These are phyloP conservation scores for Moesziomyces antarcticus DNA, from an alignment of 1,284 basidiomycete genomes.

Conservation along the genomic window DNA sequence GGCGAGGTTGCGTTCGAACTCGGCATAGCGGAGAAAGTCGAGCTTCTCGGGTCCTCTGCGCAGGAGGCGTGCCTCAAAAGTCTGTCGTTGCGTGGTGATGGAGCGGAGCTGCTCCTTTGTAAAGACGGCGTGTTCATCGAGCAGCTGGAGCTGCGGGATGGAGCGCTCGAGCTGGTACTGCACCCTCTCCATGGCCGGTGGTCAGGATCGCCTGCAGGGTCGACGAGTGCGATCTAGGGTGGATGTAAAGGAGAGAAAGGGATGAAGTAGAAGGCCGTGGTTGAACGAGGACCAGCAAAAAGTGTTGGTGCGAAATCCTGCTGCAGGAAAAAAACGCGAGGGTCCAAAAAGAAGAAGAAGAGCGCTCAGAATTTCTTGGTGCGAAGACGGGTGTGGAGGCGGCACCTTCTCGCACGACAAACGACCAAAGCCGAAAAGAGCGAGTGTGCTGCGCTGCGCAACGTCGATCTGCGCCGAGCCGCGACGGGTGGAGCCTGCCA, in stretches of 20 bases:
- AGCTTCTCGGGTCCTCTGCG: constrained; percentile 83
- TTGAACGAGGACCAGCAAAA: not conserved
- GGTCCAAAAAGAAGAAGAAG: constrained; percentile 6
- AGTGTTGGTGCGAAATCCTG: not conserved
- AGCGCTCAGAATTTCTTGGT: constrained; percentile 2
- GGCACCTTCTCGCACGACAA: constrained; percentile 5
- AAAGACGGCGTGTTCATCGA: constrained; percentile 87
- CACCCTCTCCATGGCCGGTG: constrained; percentile 82
- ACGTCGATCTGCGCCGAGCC: not conserved
- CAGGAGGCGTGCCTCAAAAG: constrained; percentile 84
- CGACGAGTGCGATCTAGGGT: not conserved
- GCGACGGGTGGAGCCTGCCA: not conserved
- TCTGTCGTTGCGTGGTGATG: constrained; percentile 85
- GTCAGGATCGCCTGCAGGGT: too few species aligned
- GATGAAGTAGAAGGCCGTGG: not conserved
- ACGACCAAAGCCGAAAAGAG: not conserved
- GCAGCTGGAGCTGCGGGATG: constrained; percentile 93
- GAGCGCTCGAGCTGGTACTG: constrained; percentile 96
- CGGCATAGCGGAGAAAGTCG: constrained; percentile 89
- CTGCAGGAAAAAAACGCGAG: not conserved
- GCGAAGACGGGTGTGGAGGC: not conserved
- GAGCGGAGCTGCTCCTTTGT: constrained; percentile 77
- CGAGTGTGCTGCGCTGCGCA: not conserved
- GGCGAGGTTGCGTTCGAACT: constrained; percentile 81
- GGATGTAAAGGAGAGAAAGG: not conserved